Evolutionary conservation across 1,139 yeast genomes (phyloP), one percentile per base, ranked within the genome.

Genomic region (Casaregolazyma suthepensis): DNA sequence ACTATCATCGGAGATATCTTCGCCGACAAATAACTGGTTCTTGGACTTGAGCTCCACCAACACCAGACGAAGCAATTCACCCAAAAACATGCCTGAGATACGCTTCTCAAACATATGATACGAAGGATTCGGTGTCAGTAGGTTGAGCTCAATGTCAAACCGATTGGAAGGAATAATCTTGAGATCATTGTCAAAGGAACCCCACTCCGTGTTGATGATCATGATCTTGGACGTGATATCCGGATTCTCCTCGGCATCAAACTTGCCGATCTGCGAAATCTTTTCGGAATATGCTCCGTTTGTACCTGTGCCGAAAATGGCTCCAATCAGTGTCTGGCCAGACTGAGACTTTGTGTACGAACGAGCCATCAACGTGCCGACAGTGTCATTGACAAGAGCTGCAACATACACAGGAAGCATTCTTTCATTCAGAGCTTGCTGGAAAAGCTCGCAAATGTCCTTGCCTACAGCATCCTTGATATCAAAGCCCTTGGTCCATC

Each of bases 171-270:
- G 97, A 61, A 90, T 75, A 46, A 82, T 74, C 60, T 80, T 73
- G 54, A 89, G 75, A 26, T 80, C 82, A 65, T 90, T 90, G 70
- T 91, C 98, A 66, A 90, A 91, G 45, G 96, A 87, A 57, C 98
- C 98, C 96, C 98, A 91, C 72, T 91, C 98, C 45, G 96, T 90
- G 73, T 91, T 91, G 65, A 91, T 78, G 55, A 89, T 87, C 97
- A 91, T 91, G 56, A 87, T 84, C 57, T 80, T 79, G 31, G 79
- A 81, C 48, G 71, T 67, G 26, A 70, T 63, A 51, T 73, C 73
- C 50, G 78, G 66, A 44, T 75, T 71, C 75, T 76, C 67, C 10
- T 71, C 71, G 0, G 72, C 69, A 29, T 77, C 76, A 56, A 90
- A 75, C 71, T 91, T 91, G 54, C 79, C 79, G 61, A 93, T 87